phyloP scores from a whole-genome alignment of 169 alveolate species.

The Plasmodium gonderi region DNA sequence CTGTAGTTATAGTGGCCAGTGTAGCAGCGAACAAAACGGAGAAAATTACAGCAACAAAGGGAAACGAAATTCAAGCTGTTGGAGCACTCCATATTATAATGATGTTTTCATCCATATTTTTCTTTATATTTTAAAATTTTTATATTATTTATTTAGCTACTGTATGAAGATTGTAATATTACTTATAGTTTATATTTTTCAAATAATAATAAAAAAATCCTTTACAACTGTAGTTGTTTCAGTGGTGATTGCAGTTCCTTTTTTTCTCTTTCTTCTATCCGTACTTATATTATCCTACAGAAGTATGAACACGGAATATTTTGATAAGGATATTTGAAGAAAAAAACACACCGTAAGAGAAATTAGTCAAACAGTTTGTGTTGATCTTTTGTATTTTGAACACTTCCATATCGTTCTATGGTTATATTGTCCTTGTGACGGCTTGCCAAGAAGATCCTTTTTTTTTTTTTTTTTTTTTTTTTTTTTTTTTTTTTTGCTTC shows the following conservation, averaged over 20 bases:
- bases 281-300: constrained; percentile 28
- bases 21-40: not conserved
- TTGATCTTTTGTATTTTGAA: not conserved
- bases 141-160: constrained; percentile 12
- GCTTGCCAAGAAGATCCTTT: not conserved
- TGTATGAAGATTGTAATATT: not conserved
- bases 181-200: not conserved
- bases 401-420: not conserved
- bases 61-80: not conserved
- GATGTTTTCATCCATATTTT: constrained; percentile 8
- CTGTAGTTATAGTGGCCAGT: not conserved
- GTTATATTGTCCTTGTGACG: not conserved
- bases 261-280: constrained; percentile 16
- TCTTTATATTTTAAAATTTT: constrained; percentile 21
- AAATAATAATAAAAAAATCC: not conserved
- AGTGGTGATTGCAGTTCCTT: constrained; percentile 5
- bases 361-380: not conserved
- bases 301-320: constrained; percentile 37
- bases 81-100: not conserved
- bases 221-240: constrained; percentile 8
- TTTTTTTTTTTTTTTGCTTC: no score
- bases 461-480: not conserved
- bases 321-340: constrained; percentile 27
- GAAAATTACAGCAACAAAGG: not conserved
- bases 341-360: not conserved